A percentile compares a stretch with the other conserved stretches of the same genome.
Conservation (phyloP, 1,284 basidiomycete genomes). For the Leccinum huronense region DNA sequence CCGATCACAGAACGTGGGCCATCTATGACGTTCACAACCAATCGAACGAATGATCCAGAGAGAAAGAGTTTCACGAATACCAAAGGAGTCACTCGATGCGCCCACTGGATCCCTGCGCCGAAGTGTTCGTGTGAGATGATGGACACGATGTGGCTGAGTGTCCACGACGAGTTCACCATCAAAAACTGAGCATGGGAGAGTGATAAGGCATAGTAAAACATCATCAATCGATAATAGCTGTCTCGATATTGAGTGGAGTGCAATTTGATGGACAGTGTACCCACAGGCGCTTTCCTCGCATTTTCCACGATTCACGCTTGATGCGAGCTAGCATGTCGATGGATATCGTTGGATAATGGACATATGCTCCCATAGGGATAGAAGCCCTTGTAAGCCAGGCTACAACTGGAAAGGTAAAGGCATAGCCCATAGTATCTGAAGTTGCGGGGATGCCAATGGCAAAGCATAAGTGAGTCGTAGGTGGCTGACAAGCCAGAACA, state of each 20-base stretch:
- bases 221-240: constrained; percentile 90
- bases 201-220: constrained; percentile 76
- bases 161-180: constrained; percentile 98
- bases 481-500: constrained; percentile 17
- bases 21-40: constrained; percentile 15
- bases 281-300: constrained; percentile 32
- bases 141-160: constrained; percentile 77
- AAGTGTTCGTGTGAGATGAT: constrained; percentile 59
- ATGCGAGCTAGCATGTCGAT: constrained; percentile 92
- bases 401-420: constrained; percentile 86
- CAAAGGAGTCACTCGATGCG: constrained; percentile 27
- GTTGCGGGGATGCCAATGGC: not conserved
- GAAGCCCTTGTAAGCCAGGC: constrained; percentile 50
- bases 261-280: constrained; percentile 5
- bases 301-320: constrained; percentile 71
- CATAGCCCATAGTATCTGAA: constrained; percentile 98
- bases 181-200: constrained; percentile 75
- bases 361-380: constrained; percentile 84
- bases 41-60: constrained; percentile 27
- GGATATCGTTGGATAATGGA: constrained; percentile 97
- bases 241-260: constrained; percentile 5
- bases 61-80: constrained; percentile 25
- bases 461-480: not conserved
- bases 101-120: constrained; percentile 30
- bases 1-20: constrained; percentile 19